These are phyloP conservation scores for Podaxis sp. DNA, from an alignment of 768 basidiomycete species.

Conservation along the genomic window DNA sequence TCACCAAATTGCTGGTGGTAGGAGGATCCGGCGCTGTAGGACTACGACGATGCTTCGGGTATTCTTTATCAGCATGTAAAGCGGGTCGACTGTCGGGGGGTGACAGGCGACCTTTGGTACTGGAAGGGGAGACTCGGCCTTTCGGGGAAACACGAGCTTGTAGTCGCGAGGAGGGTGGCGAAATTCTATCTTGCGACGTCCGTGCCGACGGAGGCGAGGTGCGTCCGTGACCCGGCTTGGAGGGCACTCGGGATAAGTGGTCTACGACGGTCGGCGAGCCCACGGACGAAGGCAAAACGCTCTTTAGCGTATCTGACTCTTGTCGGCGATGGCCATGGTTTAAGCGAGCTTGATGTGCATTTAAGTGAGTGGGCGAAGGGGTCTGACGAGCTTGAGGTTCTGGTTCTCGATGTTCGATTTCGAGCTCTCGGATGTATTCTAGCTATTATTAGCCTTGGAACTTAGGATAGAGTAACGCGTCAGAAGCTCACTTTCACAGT, in stretches of 20 bases:
- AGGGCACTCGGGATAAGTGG: constrained; percentile 16
- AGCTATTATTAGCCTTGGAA: constrained; percentile 4
- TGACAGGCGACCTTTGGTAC: constrained; percentile 30
- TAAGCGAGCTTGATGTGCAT: constrained; percentile 23
- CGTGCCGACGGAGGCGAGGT: constrained; percentile 25
- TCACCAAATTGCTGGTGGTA: constrained; percentile 38
- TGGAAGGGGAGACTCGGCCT: constrained; percentile 29
- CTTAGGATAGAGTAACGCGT: not conserved
- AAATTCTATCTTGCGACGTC: constrained; percentile 19
- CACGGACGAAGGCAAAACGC: constrained; percentile 34
- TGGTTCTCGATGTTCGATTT: constrained; percentile 39
- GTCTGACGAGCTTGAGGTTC: constrained; percentile 44
- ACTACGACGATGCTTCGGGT: constrained; percentile 58
- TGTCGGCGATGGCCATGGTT: constrained; percentile 58
- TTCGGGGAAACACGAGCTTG: constrained; percentile 28
- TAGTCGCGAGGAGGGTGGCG: constrained; percentile 22
- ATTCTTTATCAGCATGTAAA: constrained; percentile 28
- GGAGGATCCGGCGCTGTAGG: constrained; percentile 67
- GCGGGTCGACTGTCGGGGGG: constrained; percentile 27
- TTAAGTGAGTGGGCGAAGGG: constrained; percentile 45
- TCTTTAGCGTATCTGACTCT: constrained; percentile 75
- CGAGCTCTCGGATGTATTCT: constrained; percentile 40
- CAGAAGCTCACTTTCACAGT: constrained; percentile 40
- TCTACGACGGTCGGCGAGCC: constrained; percentile 59
- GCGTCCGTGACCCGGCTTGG: constrained; percentile 19